Percentiles rank a stretch among this genome's conserved stretches.
Conservation (phyloP, 805 yeast species). For the Lipomyces kockii region DNA sequence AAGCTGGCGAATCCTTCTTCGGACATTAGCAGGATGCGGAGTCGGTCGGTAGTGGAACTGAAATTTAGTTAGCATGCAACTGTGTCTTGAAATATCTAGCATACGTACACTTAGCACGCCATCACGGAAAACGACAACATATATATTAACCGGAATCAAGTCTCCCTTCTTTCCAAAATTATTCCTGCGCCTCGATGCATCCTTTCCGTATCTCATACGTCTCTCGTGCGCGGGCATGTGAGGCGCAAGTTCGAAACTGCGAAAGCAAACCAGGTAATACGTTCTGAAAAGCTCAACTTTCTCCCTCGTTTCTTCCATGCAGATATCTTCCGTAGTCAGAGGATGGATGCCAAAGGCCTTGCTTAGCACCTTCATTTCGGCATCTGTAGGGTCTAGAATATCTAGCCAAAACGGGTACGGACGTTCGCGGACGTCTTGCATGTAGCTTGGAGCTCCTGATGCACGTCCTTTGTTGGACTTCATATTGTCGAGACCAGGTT, state of each 20-base stretch:
- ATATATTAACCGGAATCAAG: slow-evolving; percentile 86
- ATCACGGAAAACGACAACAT: slow-evolving; percentile 85
- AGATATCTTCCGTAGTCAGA: slow-evolving; percentile 92
- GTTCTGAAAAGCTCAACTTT: slow-evolving; percentile 91
- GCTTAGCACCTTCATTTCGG: slow-evolving; percentile 89
- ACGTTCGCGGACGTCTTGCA: slow-evolving; percentile 12
- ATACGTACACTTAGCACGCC: slow-evolving; percentile 70
- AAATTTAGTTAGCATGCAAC: neutral
- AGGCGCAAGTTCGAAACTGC: slow-evolving; percentile 71
- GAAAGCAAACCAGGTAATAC: slow-evolving; percentile 89
- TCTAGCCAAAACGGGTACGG: slow-evolving; percentile 69
- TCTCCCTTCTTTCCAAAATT: slow-evolving; percentile 31
- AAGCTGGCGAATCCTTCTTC: slow-evolving; percentile 86
- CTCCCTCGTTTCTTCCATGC: slow-evolving; percentile 90
- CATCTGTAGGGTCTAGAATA: slow-evolving; percentile 90
- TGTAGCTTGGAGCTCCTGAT: neutral
- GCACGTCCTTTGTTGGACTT: slow-evolving; percentile 49
- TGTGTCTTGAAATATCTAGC: neutral
- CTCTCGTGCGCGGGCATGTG: slow-evolving; percentile 46
- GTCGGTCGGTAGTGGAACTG: slow-evolving; percentile 91
- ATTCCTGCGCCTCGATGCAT: slow-evolving; percentile 16
- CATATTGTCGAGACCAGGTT: neutral
- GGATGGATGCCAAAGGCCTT: slow-evolving; percentile 96
- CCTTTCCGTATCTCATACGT: slow-evolving; percentile 43
- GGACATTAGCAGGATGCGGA: slow-evolving; percentile 93